Percentiles rank a stretch among this genome's conserved stretches.
Conservation (phyloP, 768 basidiomycete genomes). For the Tylopilus sp. region DNA sequence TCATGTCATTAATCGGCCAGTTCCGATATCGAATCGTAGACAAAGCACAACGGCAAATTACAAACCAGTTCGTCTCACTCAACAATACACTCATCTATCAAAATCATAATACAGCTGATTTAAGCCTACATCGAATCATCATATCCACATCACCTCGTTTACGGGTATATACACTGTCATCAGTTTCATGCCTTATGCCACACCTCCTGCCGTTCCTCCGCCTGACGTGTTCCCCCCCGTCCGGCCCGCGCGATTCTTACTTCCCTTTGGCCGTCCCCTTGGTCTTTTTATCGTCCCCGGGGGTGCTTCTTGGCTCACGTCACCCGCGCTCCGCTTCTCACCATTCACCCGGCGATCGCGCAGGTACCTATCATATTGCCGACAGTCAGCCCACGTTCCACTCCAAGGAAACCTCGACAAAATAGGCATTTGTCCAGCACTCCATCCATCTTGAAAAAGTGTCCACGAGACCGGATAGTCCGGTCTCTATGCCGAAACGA, state of each 20-base stretch:
- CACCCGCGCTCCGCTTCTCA: slow-evolving; percentile 29
- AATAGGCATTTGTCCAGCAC: background rate
- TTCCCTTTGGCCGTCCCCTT: slow-evolving; percentile 67
- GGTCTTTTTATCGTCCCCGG: slow-evolving; percentile 45
- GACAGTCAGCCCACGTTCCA: slow-evolving; percentile 17
- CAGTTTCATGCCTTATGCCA: background rate
- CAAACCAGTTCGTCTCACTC: slow-evolving; percentile 9
- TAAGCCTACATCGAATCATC: background rate
- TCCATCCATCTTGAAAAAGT: background rate
- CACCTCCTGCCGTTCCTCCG: slow-evolving; percentile 3
- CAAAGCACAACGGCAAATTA: slow-evolving; percentile 1
- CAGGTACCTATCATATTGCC: slow-evolving; percentile 45
- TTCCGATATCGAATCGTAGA: background rate
- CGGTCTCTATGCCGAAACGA: slow-evolving; percentile 2
- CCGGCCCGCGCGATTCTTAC: slow-evolving; percentile 47
- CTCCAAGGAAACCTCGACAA: background rate
- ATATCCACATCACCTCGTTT: background rate
- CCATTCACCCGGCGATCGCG: slow-evolving; percentile 60
- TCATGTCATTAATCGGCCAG: background rate
- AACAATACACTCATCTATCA: background rate
- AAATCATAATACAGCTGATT: background rate
- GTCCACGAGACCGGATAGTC: slow-evolving; percentile 4
- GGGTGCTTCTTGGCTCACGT: slow-evolving; percentile 29
- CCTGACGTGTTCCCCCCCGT: slow-evolving; percentile 16
- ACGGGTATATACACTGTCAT: slow-evolving; percentile 9